Conservation (phyloP, 768 basidiomycete species). For the Chiua virens region DNA sequence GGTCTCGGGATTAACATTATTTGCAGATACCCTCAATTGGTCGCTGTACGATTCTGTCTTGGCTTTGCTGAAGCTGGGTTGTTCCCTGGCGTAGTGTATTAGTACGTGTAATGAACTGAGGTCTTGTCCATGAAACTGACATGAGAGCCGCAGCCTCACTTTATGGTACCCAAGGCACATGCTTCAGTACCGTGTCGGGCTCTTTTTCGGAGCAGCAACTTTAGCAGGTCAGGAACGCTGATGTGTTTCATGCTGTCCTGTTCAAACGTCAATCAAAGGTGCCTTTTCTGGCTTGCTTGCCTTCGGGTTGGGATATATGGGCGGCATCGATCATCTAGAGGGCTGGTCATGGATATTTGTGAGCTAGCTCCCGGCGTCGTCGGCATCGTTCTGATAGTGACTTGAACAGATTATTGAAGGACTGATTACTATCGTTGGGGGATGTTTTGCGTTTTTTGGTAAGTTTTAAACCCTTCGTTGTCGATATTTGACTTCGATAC, state of each 20-base stretch:
- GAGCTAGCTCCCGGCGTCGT: conserved; percentile 12
- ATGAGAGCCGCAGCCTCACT: conserved; percentile 42
- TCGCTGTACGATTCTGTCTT: conserved; percentile 56
- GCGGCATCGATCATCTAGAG: conserved; percentile 40
- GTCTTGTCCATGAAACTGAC: background rate
- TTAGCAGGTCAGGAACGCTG: conserved; percentile 41
- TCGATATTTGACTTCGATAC: background rate
- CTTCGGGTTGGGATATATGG: conserved; percentile 54
- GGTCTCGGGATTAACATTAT: background rate
- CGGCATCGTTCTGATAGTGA: background rate
- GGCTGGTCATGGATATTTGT: conserved; percentile 76
- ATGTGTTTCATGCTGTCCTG: background rate
- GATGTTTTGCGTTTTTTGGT: conserved; percentile 52
- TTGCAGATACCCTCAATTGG: conserved; percentile 58
- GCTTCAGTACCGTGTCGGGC: conserved; percentile 57
- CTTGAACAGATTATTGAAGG: conserved; percentile 36
- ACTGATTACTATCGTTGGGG: conserved; percentile 56
- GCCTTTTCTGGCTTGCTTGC: conserved; percentile 63
- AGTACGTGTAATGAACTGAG: conserved; percentile 38
- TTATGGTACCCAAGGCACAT: conserved; percentile 68
- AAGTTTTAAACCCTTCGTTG: conserved; percentile 3
- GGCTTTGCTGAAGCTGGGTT: conserved; percentile 70
- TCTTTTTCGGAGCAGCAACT: conserved; percentile 68
- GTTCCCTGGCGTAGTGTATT: conserved; percentile 74
- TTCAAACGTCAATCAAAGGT: conserved; percentile 16